A percentile compares a stretch with the other conserved stretches of the same genome.
These are phyloP conservation scores for Rostrohypoxylon terebratum DNA, from an alignment of 495 filamentous ascomycete species.

Conservation along the genomic window DNA sequence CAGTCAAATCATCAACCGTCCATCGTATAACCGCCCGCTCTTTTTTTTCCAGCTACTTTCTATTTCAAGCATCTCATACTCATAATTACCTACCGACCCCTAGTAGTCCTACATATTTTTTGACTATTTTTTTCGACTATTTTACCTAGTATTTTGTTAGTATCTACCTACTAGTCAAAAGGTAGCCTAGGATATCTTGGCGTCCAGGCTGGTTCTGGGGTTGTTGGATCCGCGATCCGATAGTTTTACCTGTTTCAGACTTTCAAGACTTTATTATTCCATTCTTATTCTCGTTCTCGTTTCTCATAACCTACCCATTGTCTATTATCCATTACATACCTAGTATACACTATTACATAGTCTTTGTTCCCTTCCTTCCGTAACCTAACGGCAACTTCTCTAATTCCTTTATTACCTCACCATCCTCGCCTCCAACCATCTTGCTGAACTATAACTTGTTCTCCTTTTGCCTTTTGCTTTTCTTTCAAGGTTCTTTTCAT, in stretches of 20 bases:
- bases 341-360: neutral
- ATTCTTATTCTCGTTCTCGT: neutral
- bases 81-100: conserved; percentile 2
- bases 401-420: conserved; percentile 1
- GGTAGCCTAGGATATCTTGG: conserved; percentile 14
- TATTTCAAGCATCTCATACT: conserved; percentile 22
- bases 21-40: neutral
- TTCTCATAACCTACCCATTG: neutral
- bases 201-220: conserved; percentile 36
- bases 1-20: neutral
- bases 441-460: neutral
- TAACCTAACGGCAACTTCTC: neutral
- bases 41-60: conserved; percentile 11
- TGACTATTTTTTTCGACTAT: too few relatives aligned
- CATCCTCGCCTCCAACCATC: neutral
- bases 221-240: neutral
- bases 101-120: too few relatives aligned
- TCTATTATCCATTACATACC: neutral
- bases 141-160: too few relatives aligned
- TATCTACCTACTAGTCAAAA: too few relatives aligned
- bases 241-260: conserved; percentile 18
- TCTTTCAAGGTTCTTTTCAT: neutral
- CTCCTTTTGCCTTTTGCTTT: neutral
- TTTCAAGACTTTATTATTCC: neutral
- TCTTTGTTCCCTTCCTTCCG: conserved; percentile 27